phyloP scores from a whole-genome alignment of 2,329 filamentous ascomycete genomes.

The Microsporum audouinii region DNA sequence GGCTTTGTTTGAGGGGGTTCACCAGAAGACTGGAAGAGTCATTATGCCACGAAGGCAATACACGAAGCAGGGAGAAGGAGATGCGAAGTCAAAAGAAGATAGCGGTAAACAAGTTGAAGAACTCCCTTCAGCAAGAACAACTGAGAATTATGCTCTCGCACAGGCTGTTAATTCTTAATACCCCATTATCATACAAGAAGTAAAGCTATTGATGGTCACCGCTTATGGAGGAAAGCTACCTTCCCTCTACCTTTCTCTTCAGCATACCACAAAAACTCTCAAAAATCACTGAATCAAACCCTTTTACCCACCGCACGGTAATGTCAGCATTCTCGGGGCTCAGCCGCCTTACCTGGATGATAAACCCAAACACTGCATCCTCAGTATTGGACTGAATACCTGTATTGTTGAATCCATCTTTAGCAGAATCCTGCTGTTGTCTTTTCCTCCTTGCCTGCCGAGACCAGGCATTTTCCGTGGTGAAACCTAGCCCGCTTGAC shows the following conservation, averaged over 20 bases:
- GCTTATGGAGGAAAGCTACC: neutral
- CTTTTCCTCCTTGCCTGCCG: conserved; percentile 56
- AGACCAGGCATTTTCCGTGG: conserved; percentile 63
- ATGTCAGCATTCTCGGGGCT: conserved; percentile 33
- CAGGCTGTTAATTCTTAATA: neutral
- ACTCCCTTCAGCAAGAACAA: neutral
- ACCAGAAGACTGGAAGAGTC: conserved; percentile 7
- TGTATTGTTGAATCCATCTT: conserved; percentile 16
- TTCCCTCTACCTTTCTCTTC: conserved; percentile 40
- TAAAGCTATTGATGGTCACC: neutral
- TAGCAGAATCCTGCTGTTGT: conserved; percentile 17
- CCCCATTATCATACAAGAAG: neutral
- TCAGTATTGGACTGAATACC: conserved; percentile 24
- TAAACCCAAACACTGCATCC: conserved; percentile 46
- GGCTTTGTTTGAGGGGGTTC: conserved; percentile 13
- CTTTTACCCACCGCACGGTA: conserved; percentile 60
- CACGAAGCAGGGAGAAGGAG: neutral
- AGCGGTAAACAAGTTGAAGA: neutral
- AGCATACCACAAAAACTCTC: conserved; percentile 81
- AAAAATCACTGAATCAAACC: conserved; percentile 60
- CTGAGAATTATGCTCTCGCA: neutral
- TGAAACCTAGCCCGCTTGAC: conserved; percentile 50
- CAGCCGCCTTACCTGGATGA: conserved; percentile 7
- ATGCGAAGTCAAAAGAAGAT: neutral
- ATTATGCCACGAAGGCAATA: neutral